Percentiles rank a stretch among this genome's conserved stretches.
phyloP scores from a whole-genome alignment of 2,329 filamentous ascomycete species.

The Dactylellina sp. region DNA sequence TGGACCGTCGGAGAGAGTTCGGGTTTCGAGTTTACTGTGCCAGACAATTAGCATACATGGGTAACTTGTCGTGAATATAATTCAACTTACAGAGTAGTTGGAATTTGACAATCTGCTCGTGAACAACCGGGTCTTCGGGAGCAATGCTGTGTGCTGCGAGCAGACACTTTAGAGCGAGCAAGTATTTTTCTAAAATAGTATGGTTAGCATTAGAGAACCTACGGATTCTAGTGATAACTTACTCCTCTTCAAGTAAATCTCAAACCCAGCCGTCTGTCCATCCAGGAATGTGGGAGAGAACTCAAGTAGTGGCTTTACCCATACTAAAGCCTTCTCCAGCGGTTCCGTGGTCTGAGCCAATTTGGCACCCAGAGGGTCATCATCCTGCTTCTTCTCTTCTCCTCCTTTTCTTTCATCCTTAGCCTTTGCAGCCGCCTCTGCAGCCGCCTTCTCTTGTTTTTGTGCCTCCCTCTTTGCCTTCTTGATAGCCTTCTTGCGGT shows the following conservation, averaged over 20 bases:
- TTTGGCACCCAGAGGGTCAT: slow-evolving; percentile 84
- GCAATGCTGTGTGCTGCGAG: slow-evolving; percentile 78
- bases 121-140: slow-evolving; percentile 75
- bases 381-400: slow-evolving; percentile 85
- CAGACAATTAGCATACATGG: slow-evolving; percentile 28
- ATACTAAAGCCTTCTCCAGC: slow-evolving; percentile 86
- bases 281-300: slow-evolving; percentile 83
- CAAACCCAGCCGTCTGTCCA: slow-evolving; percentile 86
- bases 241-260: slow-evolving; percentile 88
- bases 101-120: slow-evolving; percentile 79
- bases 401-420: slow-evolving; percentile 81
- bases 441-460: slow-evolving; percentile 79
- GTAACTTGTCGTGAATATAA: slow-evolving; percentile 18
- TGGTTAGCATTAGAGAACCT: slow-evolving; percentile 59
- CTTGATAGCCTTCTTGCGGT: slow-evolving; percentile 87
- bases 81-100: slow-evolving; percentile 62
- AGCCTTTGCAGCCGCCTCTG: slow-evolving; percentile 80
- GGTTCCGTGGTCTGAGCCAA: slow-evolving; percentile 84
- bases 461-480: slow-evolving; percentile 87
- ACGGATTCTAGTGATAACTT: slow-evolving; percentile 58
- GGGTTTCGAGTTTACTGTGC: slow-evolving; percentile 60
- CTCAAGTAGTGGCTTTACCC: slow-evolving; percentile 82
- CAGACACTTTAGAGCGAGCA: slow-evolving; percentile 88
- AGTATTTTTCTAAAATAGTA: slow-evolving; percentile 76
- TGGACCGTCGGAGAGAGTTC: slow-evolving; percentile 45